These are phyloP conservation scores for Cochlearia excelsa DNA, from an alignment of 345 rosid species.

Conservation along the genomic window DNA sequence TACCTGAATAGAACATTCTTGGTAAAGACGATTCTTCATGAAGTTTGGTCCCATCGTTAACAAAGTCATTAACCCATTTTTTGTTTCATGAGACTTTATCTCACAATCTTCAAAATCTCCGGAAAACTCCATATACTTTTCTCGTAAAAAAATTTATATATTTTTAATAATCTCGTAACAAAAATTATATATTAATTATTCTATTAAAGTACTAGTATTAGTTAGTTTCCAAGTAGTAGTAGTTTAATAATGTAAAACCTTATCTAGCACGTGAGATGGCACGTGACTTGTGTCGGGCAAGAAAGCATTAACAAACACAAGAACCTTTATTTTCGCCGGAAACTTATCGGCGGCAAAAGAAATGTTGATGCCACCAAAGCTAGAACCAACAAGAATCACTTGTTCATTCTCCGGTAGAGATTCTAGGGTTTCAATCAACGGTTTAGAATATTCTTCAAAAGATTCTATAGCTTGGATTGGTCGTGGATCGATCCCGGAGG, in stretches of 20 bases:
- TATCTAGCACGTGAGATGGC: conserved; percentile 36
- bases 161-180: too few species aligned
- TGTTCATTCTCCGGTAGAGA: conserved; percentile 30
- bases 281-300: conserved; percentile 37
- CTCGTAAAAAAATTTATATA: background rate
- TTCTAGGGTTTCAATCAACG: conserved; percentile 32
- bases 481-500: conserved; percentile 36
- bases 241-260: conserved; percentile 17
- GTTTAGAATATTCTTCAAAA: conserved; percentile 32
- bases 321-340: conserved; percentile 24
- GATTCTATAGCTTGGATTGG: conserved; percentile 32
- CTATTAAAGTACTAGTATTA: too few species aligned
- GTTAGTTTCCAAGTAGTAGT: too few species aligned
- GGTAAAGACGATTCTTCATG: conserved; percentile 34
- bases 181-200: too few species aligned
- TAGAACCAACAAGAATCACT: conserved; percentile 33
- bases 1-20: conserved; percentile 30
- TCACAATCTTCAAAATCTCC: conserved; percentile 34
- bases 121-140: conserved; percentile 27
- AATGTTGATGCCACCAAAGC: conserved; percentile 36
- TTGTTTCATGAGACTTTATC: conserved; percentile 20
- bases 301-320: conserved; percentile 38
- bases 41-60: conserved; percentile 36
- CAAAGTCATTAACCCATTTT: conserved; percentile 30
- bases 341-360: conserved; percentile 33